These are phyloP conservation scores for Trichomonas tenax DNA, from an alignment of 208 protist genomes.

Conservation along the genomic window DNA sequence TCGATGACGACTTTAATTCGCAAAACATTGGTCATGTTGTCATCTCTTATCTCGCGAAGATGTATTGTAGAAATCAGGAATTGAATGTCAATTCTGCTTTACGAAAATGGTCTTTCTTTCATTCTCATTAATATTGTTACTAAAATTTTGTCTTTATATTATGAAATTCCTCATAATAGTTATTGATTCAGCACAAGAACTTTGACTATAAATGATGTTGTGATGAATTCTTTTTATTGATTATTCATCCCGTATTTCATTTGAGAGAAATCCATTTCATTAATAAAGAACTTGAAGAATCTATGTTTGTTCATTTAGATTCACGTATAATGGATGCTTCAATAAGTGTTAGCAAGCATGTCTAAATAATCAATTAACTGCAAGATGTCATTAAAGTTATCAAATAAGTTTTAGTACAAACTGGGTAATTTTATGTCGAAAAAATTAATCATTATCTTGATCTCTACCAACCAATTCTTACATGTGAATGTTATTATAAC, in stretches of 20 bases:
- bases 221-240: not conserved
- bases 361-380: no score
- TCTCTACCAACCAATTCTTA: no score
- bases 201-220: not conserved
- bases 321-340: no score
- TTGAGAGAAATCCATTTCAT: no score
- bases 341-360: no score
- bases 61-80: not conserved
- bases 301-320: no score
- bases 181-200: not conserved
- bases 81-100: not conserved
- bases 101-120: not conserved
- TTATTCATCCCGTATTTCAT: not conserved
- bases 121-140: not conserved
- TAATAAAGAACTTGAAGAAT: no score
- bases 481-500: no score
- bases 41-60: not conserved
- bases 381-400: no score
- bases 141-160: not conserved
- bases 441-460: no score
- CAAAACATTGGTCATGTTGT: not conserved
- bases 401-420: no score
- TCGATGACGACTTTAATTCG: not conserved
- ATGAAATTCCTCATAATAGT: not conserved
- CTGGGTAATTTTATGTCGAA: no score